phyloP scores from a whole-genome alignment of 495 filamentous ascomycete species.

The Podospora australis region DNA sequence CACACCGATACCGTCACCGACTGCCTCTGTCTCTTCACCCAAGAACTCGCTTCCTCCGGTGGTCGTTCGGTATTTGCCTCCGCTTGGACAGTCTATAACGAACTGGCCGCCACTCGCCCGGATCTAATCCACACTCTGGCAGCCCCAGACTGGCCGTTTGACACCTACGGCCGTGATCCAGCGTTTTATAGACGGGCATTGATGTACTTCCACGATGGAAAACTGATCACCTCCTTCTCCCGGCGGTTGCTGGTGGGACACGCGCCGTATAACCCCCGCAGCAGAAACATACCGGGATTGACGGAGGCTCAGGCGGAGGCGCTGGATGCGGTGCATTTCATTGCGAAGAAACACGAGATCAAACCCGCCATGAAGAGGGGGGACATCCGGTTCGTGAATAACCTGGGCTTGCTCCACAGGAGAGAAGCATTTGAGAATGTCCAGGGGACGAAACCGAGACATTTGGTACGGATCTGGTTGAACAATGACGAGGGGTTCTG shows the following conservation, averaged over 20 bases:
- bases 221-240: slow-evolving; percentile 41
- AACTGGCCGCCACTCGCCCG: slow-evolving; percentile 47
- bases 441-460: slow-evolving; percentile 6
- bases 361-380: slow-evolving; percentile 45
- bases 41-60: slow-evolving; percentile 38
- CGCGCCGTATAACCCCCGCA: slow-evolving; percentile 37
- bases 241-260: slow-evolving; percentile 45
- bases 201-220: slow-evolving; percentile 36
- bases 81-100: slow-evolving; percentile 48
- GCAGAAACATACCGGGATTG: slow-evolving; percentile 41
- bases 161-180: slow-evolving; percentile 30
- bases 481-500: slow-evolving; percentile 19
- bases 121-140: slow-evolving; percentile 48
- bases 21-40: slow-evolving; percentile 51
- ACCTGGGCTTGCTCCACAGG: slow-evolving; percentile 21
- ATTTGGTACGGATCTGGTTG: slow-evolving; percentile 21
- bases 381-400: slow-evolving; percentile 61
- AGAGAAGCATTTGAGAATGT: slow-evolving; percentile 22
- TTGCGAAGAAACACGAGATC: slow-evolving; percentile 46
- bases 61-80: slow-evolving; percentile 45
- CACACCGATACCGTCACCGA: slow-evolving; percentile 57
- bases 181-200: slow-evolving; percentile 36
- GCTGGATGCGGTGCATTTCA: slow-evolving; percentile 43
- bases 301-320: slow-evolving; percentile 42
- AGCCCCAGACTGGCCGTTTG: slow-evolving; percentile 39